Base-by-base conservation (phyloP, 2,329 filamentous ascomycete genomes). In the Metarhizium guizhouense region DNA sequence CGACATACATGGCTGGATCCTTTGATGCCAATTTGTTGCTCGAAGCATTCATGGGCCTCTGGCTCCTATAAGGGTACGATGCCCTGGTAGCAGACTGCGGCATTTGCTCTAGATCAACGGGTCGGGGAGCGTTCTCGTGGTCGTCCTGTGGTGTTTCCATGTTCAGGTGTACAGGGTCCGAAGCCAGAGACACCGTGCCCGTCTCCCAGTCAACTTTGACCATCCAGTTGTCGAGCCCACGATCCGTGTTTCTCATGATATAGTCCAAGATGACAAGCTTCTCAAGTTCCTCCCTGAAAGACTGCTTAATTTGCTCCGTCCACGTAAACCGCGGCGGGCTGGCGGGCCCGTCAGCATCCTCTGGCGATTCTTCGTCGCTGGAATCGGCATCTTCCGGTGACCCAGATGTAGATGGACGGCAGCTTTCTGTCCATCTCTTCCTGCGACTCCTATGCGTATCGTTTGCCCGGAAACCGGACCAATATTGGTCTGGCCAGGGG, bases 161-260 rank as follows among this genome's bases (percentile, higher is more conserved):
- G 78, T 89, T 66, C 77, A 95, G 71, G 32, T 81, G 80, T 48
- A 82, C 74, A 11, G 92, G 90, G 58, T 96, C 91, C 0, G 90
- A 90, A 16, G 87, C 86, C 61, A 99, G 90, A 7, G 88, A 90
- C 13, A 94, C 93, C 64, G 87, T 82, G 65, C 94, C 84, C 3
- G 82, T 85, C 63, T 90, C 82, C 79, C 85, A 90, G 70, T 99
- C 92, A 36, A 99, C 89, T 70, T 90, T 94, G 67, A 99, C 91
- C 94, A 99, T 99, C 94, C 94, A 99, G 65, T 99, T 99, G 69
- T 99, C 94, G 56, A 96, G 77, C 2, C 94, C 94, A 72, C 94
- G 83, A 69, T 99, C 94, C 2, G 94, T 99, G 67, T 99, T 99
- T 56, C 94, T 84, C 94, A 99, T 99, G 60, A 99, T 95, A 69